Conservation (phyloP, 2,329 filamentous ascomycete species). For the Penicillium glabrum region DNA sequence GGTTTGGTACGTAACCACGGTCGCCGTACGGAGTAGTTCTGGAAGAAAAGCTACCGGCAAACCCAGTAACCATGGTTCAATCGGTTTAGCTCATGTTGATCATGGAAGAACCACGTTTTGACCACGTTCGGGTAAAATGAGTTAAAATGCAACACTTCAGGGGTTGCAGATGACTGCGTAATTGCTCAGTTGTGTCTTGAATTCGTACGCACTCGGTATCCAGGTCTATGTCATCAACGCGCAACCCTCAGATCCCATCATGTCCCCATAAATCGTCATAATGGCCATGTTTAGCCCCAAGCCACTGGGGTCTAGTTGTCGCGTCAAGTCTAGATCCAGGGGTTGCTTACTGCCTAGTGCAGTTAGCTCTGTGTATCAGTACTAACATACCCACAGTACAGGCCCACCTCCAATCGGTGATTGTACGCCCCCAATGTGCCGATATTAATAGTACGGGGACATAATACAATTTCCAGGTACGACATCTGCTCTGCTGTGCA, state of each 20-base stretch:
- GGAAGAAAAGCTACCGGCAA: constrained; percentile 1
- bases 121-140: constrained; percentile 1
- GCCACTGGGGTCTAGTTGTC: not conserved
- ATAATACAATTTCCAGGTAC: not conserved
- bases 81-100: constrained; percentile 1
- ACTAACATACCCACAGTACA: not conserved
- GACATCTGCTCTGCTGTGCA: not conserved
- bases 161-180: not conserved
- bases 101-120: constrained; percentile 9
- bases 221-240: not conserved
- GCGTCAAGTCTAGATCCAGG: not conserved
- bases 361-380: too few species aligned
- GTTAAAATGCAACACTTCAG: not conserved
- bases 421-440: too few species aligned
- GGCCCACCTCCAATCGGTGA: not conserved
- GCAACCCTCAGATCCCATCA: not conserved
- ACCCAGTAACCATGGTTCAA: not conserved
- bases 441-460: not conserved
- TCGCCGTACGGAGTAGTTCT: not conserved
- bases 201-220: too few species aligned
- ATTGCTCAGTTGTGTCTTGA: too few species aligned
- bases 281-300: not conserved
- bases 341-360: not conserved
- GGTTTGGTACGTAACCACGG: too few species aligned
- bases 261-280: not conserved